These are phyloP conservation scores for Kalmusia sp. DNA, from an alignment of 2,329 filamentous ascomycete genomes.

Conservation along the genomic window DNA sequence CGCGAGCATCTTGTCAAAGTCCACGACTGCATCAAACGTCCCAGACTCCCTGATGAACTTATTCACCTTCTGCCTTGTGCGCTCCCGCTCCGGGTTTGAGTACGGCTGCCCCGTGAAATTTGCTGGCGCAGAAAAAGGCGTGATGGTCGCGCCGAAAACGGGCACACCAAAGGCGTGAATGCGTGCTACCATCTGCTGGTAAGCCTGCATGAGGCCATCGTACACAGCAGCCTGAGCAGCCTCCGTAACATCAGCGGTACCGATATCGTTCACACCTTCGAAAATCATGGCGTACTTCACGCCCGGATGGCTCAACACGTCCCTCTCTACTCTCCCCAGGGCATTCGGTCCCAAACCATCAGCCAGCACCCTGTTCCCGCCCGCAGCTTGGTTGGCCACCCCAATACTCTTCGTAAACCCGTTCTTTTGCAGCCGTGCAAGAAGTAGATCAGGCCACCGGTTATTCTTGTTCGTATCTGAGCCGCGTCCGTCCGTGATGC, in stretches of 20 bases:
- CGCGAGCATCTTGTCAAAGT: constrained; percentile 66
- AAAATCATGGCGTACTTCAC: constrained; percentile 68
- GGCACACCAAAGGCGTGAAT: constrained; percentile 62
- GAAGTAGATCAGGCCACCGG: constrained; percentile 40
- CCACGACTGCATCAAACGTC: constrained; percentile 66
- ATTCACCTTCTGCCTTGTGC: constrained; percentile 65
- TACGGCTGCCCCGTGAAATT: constrained; percentile 59
- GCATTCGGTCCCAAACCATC: constrained; percentile 68
- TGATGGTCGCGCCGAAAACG: constrained; percentile 70
- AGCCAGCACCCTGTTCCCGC: constrained; percentile 67
- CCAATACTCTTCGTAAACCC: constrained; percentile 56
- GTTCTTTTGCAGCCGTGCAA: constrained; percentile 54
- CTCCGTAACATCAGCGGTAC: constrained; percentile 54
- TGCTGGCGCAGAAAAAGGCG: constrained; percentile 62
- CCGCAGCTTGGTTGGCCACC: constrained; percentile 69
- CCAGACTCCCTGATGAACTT: constrained; percentile 65
- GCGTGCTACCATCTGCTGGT: constrained; percentile 63
- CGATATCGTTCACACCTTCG: constrained; percentile 70
- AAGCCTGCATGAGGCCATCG: constrained; percentile 63
- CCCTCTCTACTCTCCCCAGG: constrained; percentile 64
- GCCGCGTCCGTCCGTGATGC: constrained; percentile 68
- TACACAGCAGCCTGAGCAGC: constrained; percentile 57
- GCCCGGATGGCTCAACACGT: constrained; percentile 63
- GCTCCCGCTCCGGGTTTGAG: constrained; percentile 61
- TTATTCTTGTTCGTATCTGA: constrained; percentile 66